These are phyloP conservation scores for Baorangia bicolor DNA, from an alignment of 768 basidiomycete species.

Conservation along the genomic window DNA sequence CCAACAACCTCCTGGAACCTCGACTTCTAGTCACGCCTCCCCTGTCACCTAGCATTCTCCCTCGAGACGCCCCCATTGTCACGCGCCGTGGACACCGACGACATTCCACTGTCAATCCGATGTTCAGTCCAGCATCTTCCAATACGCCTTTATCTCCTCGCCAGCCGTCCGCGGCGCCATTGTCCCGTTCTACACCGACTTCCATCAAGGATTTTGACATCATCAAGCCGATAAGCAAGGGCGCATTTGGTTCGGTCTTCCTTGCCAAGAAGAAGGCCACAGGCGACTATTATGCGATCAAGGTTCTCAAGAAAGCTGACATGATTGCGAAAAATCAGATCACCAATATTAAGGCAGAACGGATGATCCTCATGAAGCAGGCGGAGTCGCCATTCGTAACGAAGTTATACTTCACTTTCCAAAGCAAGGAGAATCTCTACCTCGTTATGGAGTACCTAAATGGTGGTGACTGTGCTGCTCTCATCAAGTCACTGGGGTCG, in stretches of 20 bases:
- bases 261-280: conserved; percentile 97
- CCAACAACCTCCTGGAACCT: conserved; percentile 63
- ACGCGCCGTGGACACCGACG: conserved; percentile 63
- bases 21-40: conserved; percentile 73
- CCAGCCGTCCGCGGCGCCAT: conserved; percentile 72
- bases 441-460: conserved; percentile 99
- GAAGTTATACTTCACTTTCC: conserved; percentile 98
- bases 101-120: conserved; percentile 67
- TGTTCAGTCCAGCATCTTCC: conserved; percentile 53
- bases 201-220: conserved; percentile 99
- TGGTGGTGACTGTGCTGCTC: conserved; percentile 95
- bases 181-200: conserved; percentile 77
- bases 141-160: conserved; percentile 80
- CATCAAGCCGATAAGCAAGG: conserved; percentile 99
- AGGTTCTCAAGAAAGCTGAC: conserved; percentile 99
- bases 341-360: conserved; percentile 98
- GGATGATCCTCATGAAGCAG: conserved; percentile 99
- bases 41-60: conserved; percentile 56
- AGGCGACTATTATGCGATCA: conserved; percentile 99
- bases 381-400: conserved; percentile 98
- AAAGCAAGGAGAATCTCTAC: conserved; percentile 98
- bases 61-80: conserved; percentile 46
- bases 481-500: conserved; percentile 93
- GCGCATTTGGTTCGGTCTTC: conserved; percentile 98
- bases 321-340: conserved; percentile 99